phyloP scores from a whole-genome alignment of 768 basidiomycete genomes.

The Mycena vulgaris region DNA sequence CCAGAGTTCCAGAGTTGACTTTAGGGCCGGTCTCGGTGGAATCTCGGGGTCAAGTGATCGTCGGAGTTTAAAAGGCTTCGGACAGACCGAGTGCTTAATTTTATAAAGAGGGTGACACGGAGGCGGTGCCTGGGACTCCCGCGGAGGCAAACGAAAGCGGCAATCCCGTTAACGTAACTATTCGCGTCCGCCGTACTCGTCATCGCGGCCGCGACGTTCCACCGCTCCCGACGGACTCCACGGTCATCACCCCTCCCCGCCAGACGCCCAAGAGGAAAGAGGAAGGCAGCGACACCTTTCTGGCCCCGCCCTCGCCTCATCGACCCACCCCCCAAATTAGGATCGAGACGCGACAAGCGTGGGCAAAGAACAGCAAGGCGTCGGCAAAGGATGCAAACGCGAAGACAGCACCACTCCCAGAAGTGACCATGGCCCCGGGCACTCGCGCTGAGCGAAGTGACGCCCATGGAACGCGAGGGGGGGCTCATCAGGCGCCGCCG shows the following conservation, averaged over 20 bases:
- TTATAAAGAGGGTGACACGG: too few relatives aligned
- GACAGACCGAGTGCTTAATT: too few relatives aligned
- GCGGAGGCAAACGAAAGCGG: too few relatives aligned
- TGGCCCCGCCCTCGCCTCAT: not conserved
- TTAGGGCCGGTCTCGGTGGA: too few relatives aligned
- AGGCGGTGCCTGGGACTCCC: too few relatives aligned
- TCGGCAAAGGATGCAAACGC: not conserved
- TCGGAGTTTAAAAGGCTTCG: too few relatives aligned
- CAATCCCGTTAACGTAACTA: not conserved
- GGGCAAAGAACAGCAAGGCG: not conserved
- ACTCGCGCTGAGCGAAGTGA: not conserved
- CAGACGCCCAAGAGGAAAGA: not conserved
- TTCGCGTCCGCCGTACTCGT: not conserved
- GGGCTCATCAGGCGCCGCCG: slow-evolving; percentile 3
- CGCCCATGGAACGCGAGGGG: slow-evolving; percentile 16
- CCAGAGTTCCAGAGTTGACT: too few relatives aligned
- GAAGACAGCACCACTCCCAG: not conserved
- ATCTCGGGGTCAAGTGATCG: too few relatives aligned
- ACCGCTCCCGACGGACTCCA: not conserved
- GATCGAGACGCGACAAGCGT: not conserved
- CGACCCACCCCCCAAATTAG: not conserved
- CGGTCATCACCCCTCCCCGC: not conserved
- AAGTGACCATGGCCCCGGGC: not conserved
- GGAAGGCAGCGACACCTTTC: not conserved
- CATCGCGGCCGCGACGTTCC: not conserved